These are phyloP conservation scores for Phytophthora cryptogea DNA, from an alignment of 352 stramenopile species.

Conservation along the genomic window DNA sequence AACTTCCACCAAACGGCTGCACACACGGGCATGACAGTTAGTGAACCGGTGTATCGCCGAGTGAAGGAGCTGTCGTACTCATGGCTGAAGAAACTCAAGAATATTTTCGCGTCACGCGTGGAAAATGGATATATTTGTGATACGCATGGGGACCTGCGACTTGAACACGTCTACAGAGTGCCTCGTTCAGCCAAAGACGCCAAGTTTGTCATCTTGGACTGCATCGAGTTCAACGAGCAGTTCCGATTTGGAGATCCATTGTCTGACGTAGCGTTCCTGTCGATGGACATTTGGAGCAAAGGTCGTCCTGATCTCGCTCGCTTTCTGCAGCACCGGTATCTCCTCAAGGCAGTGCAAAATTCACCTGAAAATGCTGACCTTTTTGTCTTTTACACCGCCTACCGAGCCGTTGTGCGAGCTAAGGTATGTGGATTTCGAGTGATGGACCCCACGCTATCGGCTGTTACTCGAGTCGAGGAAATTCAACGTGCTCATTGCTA, in stretches of 20 bases:
- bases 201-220: constrained; percentile 63
- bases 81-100: constrained; percentile 46
- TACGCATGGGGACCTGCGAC: constrained; percentile 65
- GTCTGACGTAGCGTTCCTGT: constrained; percentile 67
- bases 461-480: constrained; percentile 38
- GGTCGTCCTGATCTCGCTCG: constrained; percentile 58
- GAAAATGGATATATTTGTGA: constrained; percentile 67
- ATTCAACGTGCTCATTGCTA: constrained; percentile 56
- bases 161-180: constrained; percentile 70
- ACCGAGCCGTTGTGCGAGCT: constrained; percentile 68
- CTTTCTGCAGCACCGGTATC: constrained; percentile 56
- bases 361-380: constrained; percentile 53
- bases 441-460: constrained; percentile 50
- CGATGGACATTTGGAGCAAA: constrained; percentile 73
- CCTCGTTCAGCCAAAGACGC: constrained; percentile 11
- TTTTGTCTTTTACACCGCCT: constrained; percentile 66
- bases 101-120: constrained; percentile 49
- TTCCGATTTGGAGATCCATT: constrained; percentile 74
- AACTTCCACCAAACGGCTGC: constrained; percentile 67
- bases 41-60: constrained; percentile 47
- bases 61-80: constrained; percentile 60
- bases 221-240: constrained; percentile 84
- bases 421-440: constrained; percentile 75
- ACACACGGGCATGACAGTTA: constrained; percentile 57
- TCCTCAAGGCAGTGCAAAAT: constrained; percentile 51